Evolutionary conservation across 106 monocot species (phyloP).

Genomic region (Triglochin maritima): DNA sequence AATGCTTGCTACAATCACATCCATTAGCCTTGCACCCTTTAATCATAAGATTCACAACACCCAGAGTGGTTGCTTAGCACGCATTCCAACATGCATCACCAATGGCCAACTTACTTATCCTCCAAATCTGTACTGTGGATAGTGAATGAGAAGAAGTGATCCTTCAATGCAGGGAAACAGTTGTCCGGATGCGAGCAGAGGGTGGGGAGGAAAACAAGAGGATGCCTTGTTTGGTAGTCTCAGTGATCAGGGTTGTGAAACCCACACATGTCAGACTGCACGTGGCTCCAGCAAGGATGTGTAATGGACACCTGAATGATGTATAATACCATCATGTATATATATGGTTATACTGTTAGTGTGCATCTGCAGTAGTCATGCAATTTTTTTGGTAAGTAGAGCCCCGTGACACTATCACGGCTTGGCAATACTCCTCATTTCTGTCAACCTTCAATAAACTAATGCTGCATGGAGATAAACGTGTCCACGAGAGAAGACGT

Average conservation of each 20-base stretch:
- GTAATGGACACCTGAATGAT: constrained; percentile 5
- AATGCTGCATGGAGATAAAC: too few species aligned
- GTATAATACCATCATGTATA: background rate
- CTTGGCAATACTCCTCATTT: too few species aligned
- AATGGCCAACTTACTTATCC: background rate
- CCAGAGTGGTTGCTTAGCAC: background rate
- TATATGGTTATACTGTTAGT: background rate
- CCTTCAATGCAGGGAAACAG: too few species aligned
- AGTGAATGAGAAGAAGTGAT: too few species aligned
- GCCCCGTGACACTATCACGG: background rate
- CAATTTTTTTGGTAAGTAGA: background rate
- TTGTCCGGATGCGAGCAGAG: background rate
- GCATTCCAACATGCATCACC: background rate
- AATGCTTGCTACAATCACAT: constrained; percentile 1
- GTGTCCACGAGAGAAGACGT: too few species aligned
- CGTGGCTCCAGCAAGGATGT: constrained; percentile 2
- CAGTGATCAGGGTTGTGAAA: background rate
- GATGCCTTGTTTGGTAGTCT: background rate
- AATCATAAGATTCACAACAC: background rate
- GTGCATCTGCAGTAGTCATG: background rate
- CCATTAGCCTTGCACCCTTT: constrained; percentile 1
- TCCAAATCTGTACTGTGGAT: too few species aligned
- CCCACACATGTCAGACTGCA: constrained; percentile 1
- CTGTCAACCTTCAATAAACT: too few species aligned
- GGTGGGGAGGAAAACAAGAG: background rate